Evolutionary conservation across 345 rosid species (phyloP).

Genomic region (Eucalyptus cloeziana): DNA sequence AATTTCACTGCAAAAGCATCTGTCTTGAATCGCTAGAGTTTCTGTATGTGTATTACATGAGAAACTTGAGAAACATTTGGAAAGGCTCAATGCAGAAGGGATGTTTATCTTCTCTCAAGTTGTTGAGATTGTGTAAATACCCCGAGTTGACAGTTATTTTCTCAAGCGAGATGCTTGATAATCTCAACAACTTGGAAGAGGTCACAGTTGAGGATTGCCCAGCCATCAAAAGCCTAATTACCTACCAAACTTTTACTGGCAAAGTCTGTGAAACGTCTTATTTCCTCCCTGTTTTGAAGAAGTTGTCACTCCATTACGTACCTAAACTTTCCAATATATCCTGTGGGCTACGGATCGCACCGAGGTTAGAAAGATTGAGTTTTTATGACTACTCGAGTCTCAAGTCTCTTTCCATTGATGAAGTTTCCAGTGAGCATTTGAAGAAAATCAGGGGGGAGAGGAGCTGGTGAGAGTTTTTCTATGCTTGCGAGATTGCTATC

Average conservation of each 20-base stretch:
- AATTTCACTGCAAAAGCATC: background rate
- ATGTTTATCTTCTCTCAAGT: background rate
- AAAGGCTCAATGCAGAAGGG: background rate
- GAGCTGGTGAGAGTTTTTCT: no score
- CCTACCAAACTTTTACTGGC: background rate
- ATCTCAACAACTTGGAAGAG: background rate
- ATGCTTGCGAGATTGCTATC: no score
- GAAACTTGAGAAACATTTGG: background rate
- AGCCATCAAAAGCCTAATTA: background rate
- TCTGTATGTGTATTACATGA: conserved; percentile 3
- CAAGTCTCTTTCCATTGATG: background rate
- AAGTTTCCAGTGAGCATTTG: background rate
- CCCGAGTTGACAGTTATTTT: background rate
- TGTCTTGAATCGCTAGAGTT: background rate
- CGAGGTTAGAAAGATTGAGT: background rate
- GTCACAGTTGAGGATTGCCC: background rate
- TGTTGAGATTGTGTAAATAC: background rate
- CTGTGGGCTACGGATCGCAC: background rate
- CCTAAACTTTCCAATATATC: background rate
- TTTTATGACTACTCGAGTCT: background rate
- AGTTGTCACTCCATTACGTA: background rate
- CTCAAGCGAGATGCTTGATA: background rate
- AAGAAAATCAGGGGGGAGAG: background rate
- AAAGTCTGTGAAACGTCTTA: background rate
- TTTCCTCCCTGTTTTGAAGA: background rate